A percentile compares a stretch with the other conserved stretches of the same genome.
Conservation (phyloP, 352 stramenopile species). For the Aphanomyces astaci region DNA sequence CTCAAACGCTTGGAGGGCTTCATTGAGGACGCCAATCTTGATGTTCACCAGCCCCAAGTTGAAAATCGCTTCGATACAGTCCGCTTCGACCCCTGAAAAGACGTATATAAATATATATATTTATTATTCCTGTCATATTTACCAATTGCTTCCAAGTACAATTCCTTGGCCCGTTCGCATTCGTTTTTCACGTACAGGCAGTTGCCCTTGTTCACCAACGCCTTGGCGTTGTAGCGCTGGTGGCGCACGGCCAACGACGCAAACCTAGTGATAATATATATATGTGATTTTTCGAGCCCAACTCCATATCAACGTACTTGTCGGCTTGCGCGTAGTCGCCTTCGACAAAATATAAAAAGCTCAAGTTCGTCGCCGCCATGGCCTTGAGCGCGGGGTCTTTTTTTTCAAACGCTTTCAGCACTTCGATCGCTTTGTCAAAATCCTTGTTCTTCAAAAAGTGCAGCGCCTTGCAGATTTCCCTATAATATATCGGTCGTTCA, state of each 20-base stretch:
- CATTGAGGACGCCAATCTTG: constrained; percentile 80
- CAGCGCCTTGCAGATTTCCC: constrained; percentile 76
- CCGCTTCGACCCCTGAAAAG: constrained; percentile 82
- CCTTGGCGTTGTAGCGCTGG: constrained; percentile 94
- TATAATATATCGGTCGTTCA: too few species aligned
- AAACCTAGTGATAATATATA: constrained; percentile 11
- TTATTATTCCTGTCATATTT: too few species aligned
- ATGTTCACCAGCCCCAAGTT: constrained; percentile 91
- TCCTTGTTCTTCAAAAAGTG: constrained; percentile 89
- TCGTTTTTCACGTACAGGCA: constrained; percentile 92
- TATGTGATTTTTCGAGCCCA: not conserved
- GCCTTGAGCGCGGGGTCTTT: constrained; percentile 90
- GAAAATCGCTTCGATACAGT: constrained; percentile 95
- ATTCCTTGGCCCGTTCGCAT: constrained; percentile 88
- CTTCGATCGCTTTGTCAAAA: constrained; percentile 90
- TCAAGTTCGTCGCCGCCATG: constrained; percentile 93
- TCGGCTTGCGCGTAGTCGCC: constrained; percentile 86
- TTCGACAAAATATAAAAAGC: constrained; percentile 96
- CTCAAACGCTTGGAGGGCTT: constrained; percentile 93
- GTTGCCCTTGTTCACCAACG: constrained; percentile 97
- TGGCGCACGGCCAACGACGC: constrained; percentile 85
- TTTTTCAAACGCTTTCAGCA: constrained; percentile 94
- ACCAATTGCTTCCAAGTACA: constrained; percentile 92
- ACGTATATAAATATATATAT: too few species aligned
- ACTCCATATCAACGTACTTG: constrained; percentile 65